Conservation (phyloP, 2,329 filamentous ascomycete genomes). For the Metarhizium brunneum region DNA sequence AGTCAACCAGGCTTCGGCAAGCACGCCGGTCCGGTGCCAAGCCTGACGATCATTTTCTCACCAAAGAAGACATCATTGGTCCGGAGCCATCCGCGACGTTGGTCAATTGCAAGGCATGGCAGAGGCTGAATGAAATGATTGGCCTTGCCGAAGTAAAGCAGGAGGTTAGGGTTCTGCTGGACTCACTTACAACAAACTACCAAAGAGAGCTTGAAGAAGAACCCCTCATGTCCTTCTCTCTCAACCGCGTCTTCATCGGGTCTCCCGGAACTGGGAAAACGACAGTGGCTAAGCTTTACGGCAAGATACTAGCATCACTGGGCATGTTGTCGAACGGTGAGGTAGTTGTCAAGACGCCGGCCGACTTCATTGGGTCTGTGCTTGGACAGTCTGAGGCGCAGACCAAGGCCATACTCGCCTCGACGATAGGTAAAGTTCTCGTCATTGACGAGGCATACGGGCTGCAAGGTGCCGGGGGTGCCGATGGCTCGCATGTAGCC, state of each 20-base stretch:
- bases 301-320: constrained; percentile 56
- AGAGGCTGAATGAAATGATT: constrained; percentile 45
- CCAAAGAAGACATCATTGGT: constrained; percentile 61
- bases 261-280: constrained; percentile 71
- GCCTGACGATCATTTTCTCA: constrained; percentile 51
- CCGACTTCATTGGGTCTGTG: constrained; percentile 59
- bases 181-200: constrained; percentile 56
- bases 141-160: constrained; percentile 56
- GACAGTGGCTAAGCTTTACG: constrained; percentile 65
- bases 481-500: constrained; percentile 1
- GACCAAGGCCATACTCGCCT: constrained; percentile 61
- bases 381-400: constrained; percentile 61
- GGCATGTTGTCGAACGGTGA: constrained; percentile 60
- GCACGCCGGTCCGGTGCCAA: constrained; percentile 30
- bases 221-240: constrained; percentile 45
- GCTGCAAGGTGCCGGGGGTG: constrained; percentile 35
- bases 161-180: constrained; percentile 47
- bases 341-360: constrained; percentile 62
- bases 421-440: constrained; percentile 62
- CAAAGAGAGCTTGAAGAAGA: constrained; percentile 54
- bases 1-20: constrained; percentile 43
- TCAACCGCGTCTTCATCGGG: constrained; percentile 64
- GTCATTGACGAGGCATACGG: constrained; percentile 76
- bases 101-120: constrained; percentile 44
- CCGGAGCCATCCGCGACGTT: constrained; percentile 52